Evolutionary conservation across 1,139 yeast species (phyloP).

Genomic region (Maudiozyma humilis): DNA sequence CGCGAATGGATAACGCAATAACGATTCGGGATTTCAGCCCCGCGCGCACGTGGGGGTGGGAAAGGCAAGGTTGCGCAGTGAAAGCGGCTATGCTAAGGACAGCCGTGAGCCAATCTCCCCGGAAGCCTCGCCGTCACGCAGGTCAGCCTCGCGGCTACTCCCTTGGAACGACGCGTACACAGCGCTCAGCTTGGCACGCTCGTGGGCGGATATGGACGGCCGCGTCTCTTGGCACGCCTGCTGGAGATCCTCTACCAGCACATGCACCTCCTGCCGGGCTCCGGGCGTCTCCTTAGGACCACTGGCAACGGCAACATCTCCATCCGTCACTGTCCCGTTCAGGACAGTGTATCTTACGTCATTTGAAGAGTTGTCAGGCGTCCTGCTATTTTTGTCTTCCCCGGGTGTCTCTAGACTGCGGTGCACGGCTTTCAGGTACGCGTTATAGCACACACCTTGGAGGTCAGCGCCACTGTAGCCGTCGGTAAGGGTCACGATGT

Average conservation of each 20-base stretch:
- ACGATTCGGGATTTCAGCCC: too few species aligned
- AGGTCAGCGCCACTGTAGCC: slow-evolving; percentile 94
- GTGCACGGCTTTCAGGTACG: slow-evolving; percentile 86
- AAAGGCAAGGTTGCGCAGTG: too few species aligned
- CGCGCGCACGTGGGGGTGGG: too few species aligned
- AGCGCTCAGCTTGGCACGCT: slow-evolving; percentile 49
- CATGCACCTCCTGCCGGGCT: slow-evolving; percentile 21
- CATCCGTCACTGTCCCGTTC: not conserved
- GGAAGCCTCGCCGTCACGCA: slow-evolving; percentile 82
- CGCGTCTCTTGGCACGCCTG: slow-evolving; percentile 54
- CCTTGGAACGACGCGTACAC: slow-evolving; percentile 70
- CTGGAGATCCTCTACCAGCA: slow-evolving; percentile 47
- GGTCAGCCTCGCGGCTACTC: slow-evolving; percentile 67
- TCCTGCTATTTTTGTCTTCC: too few species aligned
- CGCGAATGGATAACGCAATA: too few species aligned
- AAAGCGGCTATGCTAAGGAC: slow-evolving; percentile 13
- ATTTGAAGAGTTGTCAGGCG: too few species aligned
- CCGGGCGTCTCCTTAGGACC: not conserved
- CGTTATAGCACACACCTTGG: slow-evolving; percentile 88
- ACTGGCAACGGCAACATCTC: not conserved
- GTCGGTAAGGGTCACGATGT: slow-evolving; percentile 51
- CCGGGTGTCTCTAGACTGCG: slow-evolving; percentile 41
- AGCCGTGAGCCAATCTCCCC: slow-evolving; percentile 74
- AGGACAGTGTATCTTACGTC: not conserved
- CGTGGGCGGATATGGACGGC: slow-evolving; percentile 75